Percentiles rank a stretch among this genome's conserved stretches.
These are phyloP conservation scores for Panellus pusillus DNA, from an alignment of 768 basidiomycete species.

Conservation along the genomic window DNA sequence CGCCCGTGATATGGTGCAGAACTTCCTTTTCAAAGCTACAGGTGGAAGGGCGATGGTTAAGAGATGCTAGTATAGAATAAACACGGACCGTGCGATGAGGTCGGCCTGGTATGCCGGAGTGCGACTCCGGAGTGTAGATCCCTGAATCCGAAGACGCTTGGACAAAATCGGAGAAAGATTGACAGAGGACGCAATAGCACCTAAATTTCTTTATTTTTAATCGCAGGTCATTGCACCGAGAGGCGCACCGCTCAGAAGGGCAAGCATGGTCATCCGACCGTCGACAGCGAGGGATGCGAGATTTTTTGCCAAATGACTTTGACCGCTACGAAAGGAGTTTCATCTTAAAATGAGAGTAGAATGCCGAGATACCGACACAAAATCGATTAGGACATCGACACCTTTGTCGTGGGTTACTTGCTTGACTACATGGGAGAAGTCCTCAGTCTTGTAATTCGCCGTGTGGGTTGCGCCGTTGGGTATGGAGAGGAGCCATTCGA, in stretches of 20 bases:
- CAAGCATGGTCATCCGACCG: slow-evolving; percentile 72
- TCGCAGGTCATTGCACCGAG: slow-evolving; percentile 10
- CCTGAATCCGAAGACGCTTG: slow-evolving; percentile 87
- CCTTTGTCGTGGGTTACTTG: slow-evolving; percentile 67
- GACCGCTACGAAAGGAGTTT: slow-evolving; percentile 36
- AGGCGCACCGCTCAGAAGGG: slow-evolving; percentile 59
- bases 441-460: slow-evolving; percentile 82
- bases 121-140: slow-evolving; percentile 82
- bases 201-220: slow-evolving; percentile 33
- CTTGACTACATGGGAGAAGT: slow-evolving; percentile 76
- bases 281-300: slow-evolving; percentile 68
- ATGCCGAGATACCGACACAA: slow-evolving; percentile 40
- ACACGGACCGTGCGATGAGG: slow-evolving; percentile 55
- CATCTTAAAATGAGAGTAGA: neutral
- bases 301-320: slow-evolving; percentile 73
- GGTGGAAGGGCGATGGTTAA: neutral
- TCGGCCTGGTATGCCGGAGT: slow-evolving; percentile 72
- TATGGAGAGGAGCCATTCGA: slow-evolving; percentile 68
- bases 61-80: neutral
- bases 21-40: slow-evolving; percentile 55
- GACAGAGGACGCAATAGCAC: slow-evolving; percentile 48
- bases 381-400: slow-evolving; percentile 83
- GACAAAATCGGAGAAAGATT: slow-evolving; percentile 68
- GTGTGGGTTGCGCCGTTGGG: slow-evolving; percentile 72
- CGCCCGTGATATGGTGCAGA: slow-evolving; percentile 58